Evolutionary conservation across 2,329 filamentous ascomycete genomes (phyloP), one percentile per base, ranked within the genome.

Genomic region (Colletotrichum agaves): DNA sequence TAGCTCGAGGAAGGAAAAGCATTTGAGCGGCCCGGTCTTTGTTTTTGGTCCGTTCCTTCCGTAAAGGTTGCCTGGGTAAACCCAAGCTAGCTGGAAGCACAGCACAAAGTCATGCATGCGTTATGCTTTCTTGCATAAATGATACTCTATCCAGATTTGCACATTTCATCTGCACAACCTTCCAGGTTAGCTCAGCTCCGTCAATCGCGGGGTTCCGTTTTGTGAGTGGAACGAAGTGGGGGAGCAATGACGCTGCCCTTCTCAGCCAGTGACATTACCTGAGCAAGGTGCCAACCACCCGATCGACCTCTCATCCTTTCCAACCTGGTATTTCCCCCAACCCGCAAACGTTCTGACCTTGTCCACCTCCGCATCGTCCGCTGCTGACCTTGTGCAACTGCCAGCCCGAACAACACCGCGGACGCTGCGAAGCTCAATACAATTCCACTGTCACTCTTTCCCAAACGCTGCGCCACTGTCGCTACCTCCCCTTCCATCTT

Each of bases 191-290:
- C 17, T 31, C 17, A 37, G 35, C 17, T 43, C 31, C n/a, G 17
- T 17, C 35, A 67, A 61, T 61, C 41, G 66, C 55, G 66, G 66
- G 66, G 66, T 68, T 61, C 21, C 53, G n/a, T 59, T 64, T 53
- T 59, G 47, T 37, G 35, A 37, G 11, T 37, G 35, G 35, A 37
- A 15, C 23, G 56, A 56, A 57, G 66, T 67, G 66, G 66, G 62
- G 11, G 17, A 59, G 23, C 37, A 37, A 27, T 44, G 17, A 50
- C 50, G 37, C n/a, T 13, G 57, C 47, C 49, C 41, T 35, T 53
- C 43, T 27, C 55, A 52, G 37, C 47, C 49, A 65, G 37, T 60
- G 44, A 60, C 44, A 44, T 64, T 35, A 44, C 46, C 35, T 17
- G 17, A 23, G 46, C 46, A 27, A 27, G 27, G 27, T 27, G 44